Conservation (phyloP, 495 filamentous ascomycete genomes). For the Annulohypoxylon moriforme region DNA sequence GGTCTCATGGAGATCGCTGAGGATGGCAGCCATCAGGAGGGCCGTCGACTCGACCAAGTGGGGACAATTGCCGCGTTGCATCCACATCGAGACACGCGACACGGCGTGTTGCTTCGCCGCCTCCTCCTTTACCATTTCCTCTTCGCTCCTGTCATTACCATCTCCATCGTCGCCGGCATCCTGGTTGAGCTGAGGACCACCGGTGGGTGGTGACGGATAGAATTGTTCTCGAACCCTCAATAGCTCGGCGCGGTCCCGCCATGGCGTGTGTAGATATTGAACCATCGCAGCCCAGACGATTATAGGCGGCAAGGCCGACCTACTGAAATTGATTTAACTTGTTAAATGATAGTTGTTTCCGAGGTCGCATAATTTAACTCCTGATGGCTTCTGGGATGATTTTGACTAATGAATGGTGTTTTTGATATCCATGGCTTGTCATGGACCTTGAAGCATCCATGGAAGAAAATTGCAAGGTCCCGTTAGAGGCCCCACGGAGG, state of each 20-base stretch:
- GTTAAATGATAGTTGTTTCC: not conserved
- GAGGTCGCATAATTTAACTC: slow-evolving; percentile 22
- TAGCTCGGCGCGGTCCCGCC: slow-evolving; percentile 75
- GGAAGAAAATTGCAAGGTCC: slow-evolving; percentile 8
- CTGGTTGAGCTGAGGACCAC: slow-evolving; percentile 17
- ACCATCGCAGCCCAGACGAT: slow-evolving; percentile 62
- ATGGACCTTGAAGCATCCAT: not conserved
- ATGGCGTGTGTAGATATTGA: slow-evolving; percentile 82
- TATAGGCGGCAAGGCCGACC: not conserved
- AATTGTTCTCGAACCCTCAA: slow-evolving; percentile 73
- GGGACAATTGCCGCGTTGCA: slow-evolving; percentile 78
- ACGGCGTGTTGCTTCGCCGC: slow-evolving; percentile 53
- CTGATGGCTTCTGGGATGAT: not conserved
- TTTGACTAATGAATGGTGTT: slow-evolving; percentile 1
- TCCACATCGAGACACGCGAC: slow-evolving; percentile 64
- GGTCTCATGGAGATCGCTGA: slow-evolving; percentile 69
- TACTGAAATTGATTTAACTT: not conserved
- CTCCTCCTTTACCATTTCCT: slow-evolving; percentile 21
- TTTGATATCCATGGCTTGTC: not conserved
- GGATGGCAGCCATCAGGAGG: slow-evolving; percentile 75
- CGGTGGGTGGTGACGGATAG: slow-evolving; percentile 58
- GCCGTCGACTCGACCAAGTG: slow-evolving; percentile 87
- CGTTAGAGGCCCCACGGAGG: slow-evolving; percentile 19
- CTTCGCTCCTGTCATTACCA: slow-evolving; percentile 27
- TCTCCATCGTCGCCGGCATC: slow-evolving; percentile 11